Base-by-base conservation (phyloP, 495 filamentous ascomycete genomes). In the Xylaria venustula region DNA sequence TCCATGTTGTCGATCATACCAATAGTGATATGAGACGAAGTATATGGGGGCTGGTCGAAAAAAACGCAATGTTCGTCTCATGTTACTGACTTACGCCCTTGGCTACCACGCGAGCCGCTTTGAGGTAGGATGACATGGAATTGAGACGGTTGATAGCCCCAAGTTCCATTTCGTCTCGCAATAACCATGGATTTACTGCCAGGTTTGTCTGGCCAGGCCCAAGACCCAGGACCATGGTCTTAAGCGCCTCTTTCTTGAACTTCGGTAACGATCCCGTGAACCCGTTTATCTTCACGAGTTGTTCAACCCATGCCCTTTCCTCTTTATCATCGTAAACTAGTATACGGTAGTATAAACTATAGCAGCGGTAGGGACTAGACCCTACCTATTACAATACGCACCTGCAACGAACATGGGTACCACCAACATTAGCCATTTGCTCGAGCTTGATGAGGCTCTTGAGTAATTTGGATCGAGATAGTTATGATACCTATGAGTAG, bases 1-100 rank as follows among this genome's bases (percentile, higher is more conserved):
- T 67, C 68, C 64, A 64, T 71, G 63, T 28, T n/a, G 68, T 49
- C 58, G 68, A 69, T 71, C 68, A 71, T 62, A 66, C 63, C 60
- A 50, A 36, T 64, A 62, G 55, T 46, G 59, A 65, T 54, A 61
- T 65, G 65, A 58, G 61, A 55, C 60, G 61, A 46, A 53, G 63
- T 51, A 64, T 56, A 56, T 5, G 50, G 23, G 30, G 49, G 51
- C 36, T 52, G 54, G 48, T 57, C 20, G 54, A 61, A 46, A 57
- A 64, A 58, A 51, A 54, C 45, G 28, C 32, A 53, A 22, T 49
- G 34, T 62, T 64, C 57, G 58, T 66, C 65, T 57, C 65, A 64
- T 65, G 34, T 54, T 52, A 34, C 48, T 32, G n/a, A 51, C 37
- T 34, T 61, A 40, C 36, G 15, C 37, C 14, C 7, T 5, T 15